Evolutionary conservation across 352 stramenopile genomes (phyloP).

Genomic region (Peronosclerospora sorghi): DNA sequence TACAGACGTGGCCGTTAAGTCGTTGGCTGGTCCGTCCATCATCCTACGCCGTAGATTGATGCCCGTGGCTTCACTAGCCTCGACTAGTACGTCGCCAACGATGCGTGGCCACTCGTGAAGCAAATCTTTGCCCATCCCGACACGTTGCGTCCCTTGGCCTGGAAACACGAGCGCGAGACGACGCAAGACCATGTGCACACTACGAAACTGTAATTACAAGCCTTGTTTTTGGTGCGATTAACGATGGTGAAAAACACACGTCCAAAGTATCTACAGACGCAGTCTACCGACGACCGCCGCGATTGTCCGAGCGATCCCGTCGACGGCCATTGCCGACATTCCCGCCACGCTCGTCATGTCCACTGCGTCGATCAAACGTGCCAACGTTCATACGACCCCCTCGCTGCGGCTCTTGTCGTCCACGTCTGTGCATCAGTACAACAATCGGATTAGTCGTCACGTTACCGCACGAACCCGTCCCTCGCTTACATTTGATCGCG

Average conservation of each 20-base stretch:
- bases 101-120: conserved; percentile 54
- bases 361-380: conserved; percentile 8
- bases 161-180: conserved; percentile 69
- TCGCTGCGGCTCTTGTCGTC: conserved; percentile 19
- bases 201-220: too few species aligned
- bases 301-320: conserved; percentile 29
- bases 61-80: conserved; percentile 62
- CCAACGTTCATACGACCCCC: conserved; percentile 13
- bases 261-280: conserved; percentile 4
- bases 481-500: conserved; percentile 44
- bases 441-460: not conserved
- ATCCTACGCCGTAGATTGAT: conserved; percentile 48
- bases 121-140: conserved; percentile 69
- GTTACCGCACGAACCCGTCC: not conserved
- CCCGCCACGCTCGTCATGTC: conserved; percentile 17
- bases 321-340: conserved; percentile 16
- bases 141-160: conserved; percentile 73
- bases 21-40: conserved; percentile 41
- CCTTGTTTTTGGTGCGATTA: conserved; percentile 3
- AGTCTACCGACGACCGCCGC: conserved; percentile 33
- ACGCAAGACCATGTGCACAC: conserved; percentile 21
- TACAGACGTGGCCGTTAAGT: conserved; percentile 61
- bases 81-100: conserved; percentile 47
- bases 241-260: conserved; percentile 6
- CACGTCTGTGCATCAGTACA: conserved; percentile 11